Conservation (phyloP, 1,139 yeast genomes). For the Yamadazyma dushanensis region DNA sequence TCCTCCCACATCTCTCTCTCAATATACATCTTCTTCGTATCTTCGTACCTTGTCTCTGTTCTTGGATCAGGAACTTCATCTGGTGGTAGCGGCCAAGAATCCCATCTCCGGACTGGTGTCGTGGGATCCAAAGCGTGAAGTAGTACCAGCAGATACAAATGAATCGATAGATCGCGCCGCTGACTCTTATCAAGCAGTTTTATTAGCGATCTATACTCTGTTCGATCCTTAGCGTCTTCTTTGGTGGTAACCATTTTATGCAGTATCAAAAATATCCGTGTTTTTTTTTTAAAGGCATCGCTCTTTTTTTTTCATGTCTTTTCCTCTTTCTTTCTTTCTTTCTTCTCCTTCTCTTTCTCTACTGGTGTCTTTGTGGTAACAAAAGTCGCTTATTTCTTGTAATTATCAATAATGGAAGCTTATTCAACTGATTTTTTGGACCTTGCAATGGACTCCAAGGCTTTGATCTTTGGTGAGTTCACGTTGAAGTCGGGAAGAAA, state of each 20-base stretch:
- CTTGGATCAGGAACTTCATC: slow-evolving; percentile 39
- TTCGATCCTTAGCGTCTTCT: slow-evolving; percentile 4
- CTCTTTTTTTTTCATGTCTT: slow-evolving; percentile 12
- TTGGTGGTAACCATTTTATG: not conserved
- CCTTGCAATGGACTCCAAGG: slow-evolving; percentile 76
- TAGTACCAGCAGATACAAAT: slow-evolving; percentile 49
- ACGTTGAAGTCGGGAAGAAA: slow-evolving; percentile 88
- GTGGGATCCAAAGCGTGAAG: slow-evolving; percentile 37
- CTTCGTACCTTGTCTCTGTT: slow-evolving; percentile 10
- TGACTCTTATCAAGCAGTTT: slow-evolving; percentile 43
- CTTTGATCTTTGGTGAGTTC: slow-evolving; percentile 83
- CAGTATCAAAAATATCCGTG: not conserved
- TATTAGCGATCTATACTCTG: slow-evolving; percentile 23
- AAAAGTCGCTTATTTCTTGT: no score
- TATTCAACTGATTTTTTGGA: slow-evolving; percentile 73
- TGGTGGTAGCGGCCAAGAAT: slow-evolving; percentile 47
- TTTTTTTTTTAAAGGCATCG: not conserved
- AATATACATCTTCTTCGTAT: slow-evolving; percentile 1
- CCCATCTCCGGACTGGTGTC: slow-evolving; percentile 41
- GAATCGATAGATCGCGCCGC: slow-evolving; percentile 50
- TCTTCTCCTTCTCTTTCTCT: slow-evolving; percentile 3
- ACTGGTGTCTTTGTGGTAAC: no score
- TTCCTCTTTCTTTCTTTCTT: slow-evolving; percentile 6
- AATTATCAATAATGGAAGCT: slow-evolving; percentile 25
- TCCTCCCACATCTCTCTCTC: slow-evolving; percentile 1